Conservation (phyloP, 2,329 filamentous ascomycete genomes). For the Penicillium brasilianum region DNA sequence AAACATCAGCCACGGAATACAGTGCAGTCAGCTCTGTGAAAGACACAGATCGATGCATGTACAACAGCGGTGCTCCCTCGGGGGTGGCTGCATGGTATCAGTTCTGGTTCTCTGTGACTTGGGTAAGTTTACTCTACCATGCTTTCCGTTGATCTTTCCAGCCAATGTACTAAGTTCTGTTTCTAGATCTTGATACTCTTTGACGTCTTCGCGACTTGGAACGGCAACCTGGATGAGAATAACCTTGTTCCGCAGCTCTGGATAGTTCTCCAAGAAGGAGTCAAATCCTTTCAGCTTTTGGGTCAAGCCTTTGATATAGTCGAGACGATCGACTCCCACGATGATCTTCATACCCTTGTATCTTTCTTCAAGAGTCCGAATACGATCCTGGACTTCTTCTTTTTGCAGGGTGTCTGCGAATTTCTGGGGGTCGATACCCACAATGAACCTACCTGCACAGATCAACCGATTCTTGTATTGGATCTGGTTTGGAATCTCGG, state of each 20-base stretch:
- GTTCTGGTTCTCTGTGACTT: background rate
- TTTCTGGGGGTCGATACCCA: conserved; percentile 93
- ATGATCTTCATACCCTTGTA: conserved; percentile 91
- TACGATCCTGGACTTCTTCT: conserved; percentile 78
- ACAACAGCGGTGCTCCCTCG: conserved; percentile 95
- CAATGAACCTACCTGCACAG: conserved; percentile 87
- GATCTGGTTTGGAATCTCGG: conserved; percentile 78
- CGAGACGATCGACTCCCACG: conserved; percentile 88
- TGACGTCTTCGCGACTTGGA: conserved; percentile 81
- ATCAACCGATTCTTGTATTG: conserved; percentile 82
- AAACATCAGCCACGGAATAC: conserved; percentile 86
- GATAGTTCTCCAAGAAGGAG: conserved; percentile 87
- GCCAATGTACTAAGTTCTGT: conserved; percentile 91
- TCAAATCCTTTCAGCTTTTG: conserved; percentile 94
- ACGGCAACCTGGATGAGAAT: conserved; percentile 93
- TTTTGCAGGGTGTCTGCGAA: conserved; percentile 81
- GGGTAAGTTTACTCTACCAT: conserved; percentile 57
- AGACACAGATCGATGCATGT: conserved; percentile 89
- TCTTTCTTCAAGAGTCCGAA: conserved; percentile 75
- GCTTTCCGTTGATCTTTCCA: conserved; percentile 90
- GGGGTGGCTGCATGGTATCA: conserved; percentile 66
- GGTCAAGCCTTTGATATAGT: conserved; percentile 96
- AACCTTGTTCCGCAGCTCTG: conserved; percentile 91
- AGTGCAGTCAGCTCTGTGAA: conserved; percentile 93
- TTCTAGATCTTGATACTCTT: conserved; percentile 92